Conservation (phyloP, 1,284 basidiomycete species). For the Cerrena zonata region DNA sequence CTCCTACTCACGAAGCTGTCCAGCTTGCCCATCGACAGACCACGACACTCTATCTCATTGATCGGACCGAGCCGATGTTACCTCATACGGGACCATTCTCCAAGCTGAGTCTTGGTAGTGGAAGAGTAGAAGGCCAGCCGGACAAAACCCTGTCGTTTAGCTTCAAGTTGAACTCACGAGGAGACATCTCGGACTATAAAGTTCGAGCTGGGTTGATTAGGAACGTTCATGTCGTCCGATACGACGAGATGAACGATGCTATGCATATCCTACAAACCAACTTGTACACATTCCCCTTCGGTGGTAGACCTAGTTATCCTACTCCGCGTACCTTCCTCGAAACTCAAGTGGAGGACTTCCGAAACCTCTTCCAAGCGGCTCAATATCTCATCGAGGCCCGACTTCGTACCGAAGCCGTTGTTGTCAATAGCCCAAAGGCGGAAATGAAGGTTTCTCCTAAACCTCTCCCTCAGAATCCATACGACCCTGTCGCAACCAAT, state of each 20-base stretch:
- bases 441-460: constrained; percentile 14
- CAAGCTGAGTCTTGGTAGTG: constrained; percentile 54
- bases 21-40: constrained; percentile 47
- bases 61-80: constrained; percentile 67
- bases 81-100: constrained; percentile 46
- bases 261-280: constrained; percentile 33
- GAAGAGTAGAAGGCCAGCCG: constrained; percentile 30
- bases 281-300: neutral
- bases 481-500: constrained; percentile 20
- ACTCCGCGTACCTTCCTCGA: neutral
- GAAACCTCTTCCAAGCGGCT: constrained; percentile 9
- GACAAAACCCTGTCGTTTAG: constrained; percentile 78
- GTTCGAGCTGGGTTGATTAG: constrained; percentile 70
- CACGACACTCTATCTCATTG: constrained; percentile 59
- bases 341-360: constrained; percentile 2
- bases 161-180: constrained; percentile 57
- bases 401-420: neutral
- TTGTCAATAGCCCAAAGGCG: neutral
- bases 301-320: neutral
- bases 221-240: constrained; percentile 64
- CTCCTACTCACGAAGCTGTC: constrained; percentile 59
- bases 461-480: constrained; percentile 16
- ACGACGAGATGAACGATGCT: constrained; percentile 61
- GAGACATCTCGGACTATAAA: constrained; percentile 65
- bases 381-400: constrained; percentile 3